Evolutionary conservation across 2,329 filamentous ascomycete species (phyloP).

Genomic region (Colletotrichum aenigma): DNA sequence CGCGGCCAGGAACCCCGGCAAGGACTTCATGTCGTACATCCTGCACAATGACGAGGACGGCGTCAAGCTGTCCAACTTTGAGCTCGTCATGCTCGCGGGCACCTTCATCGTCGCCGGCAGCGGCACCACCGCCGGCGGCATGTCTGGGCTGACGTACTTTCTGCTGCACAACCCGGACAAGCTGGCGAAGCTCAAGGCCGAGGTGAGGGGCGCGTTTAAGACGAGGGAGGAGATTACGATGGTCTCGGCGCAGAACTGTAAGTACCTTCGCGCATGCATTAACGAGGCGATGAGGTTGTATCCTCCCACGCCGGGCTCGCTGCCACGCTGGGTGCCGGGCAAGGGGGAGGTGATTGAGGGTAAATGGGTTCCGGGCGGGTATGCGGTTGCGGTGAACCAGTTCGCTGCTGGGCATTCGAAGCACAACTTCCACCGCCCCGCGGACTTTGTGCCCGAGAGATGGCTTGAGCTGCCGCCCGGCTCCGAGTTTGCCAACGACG

Average conservation of each 20-base stretch:
- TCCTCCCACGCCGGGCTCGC: not conserved
- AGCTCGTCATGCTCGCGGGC: not conserved
- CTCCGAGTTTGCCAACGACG: not conserved
- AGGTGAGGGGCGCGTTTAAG: not conserved
- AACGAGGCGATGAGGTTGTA: not conserved
- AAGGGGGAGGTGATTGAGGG: not conserved
- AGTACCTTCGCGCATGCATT: not conserved
- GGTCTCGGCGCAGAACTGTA: not conserved
- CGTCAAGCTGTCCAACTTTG: not conserved
- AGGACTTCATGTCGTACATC: constrained; percentile 1
- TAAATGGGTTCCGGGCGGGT: not conserved
- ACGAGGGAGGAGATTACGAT: not conserved
- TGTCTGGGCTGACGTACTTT: not conserved
- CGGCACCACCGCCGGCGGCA: not conserved
- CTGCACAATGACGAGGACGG: not conserved
- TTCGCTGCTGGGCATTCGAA: not conserved
- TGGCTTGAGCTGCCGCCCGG: not conserved
- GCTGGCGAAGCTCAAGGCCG: not conserved
- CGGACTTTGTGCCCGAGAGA: not conserved
- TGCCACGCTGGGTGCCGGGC: not conserved
- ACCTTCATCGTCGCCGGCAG: not conserved
- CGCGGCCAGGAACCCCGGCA: not conserved
- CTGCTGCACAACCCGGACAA: not conserved
- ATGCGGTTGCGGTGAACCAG: not conserved
- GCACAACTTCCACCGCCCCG: not conserved